Evolutionary conservation across 352 stramenopile genomes (phyloP).

Genomic region (Thalassiosira mediterranea): DNA sequence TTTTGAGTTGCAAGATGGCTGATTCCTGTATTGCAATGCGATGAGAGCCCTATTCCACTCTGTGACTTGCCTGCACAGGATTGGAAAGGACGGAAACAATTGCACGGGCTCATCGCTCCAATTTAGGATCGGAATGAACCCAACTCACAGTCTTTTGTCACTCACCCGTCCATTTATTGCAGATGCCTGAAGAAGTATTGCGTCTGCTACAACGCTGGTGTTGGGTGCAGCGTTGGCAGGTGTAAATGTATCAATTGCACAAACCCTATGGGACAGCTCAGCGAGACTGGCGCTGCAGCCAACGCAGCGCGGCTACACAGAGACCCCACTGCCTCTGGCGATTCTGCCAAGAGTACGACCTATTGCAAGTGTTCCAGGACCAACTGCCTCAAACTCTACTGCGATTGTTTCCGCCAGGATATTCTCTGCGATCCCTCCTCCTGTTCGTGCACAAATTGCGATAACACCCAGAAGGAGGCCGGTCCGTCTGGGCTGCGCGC

Average conservation of each 20-base stretch:
- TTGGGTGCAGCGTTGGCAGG: slow-evolving; percentile 52
- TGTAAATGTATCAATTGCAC: slow-evolving; percentile 24
- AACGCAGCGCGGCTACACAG: neutral
- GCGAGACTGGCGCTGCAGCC: too few species aligned
- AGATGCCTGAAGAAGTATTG: slow-evolving; percentile 96
- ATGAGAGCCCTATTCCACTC: neutral
- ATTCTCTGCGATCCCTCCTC: slow-evolving; percentile 28
- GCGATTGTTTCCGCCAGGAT: slow-evolving; percentile 48
- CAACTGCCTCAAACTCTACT: slow-evolving; percentile 60
- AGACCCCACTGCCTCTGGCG: neutral
- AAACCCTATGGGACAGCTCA: neutral
- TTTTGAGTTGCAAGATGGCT: too few species aligned
- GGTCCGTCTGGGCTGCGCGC: slow-evolving; percentile 23
- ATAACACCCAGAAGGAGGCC: slow-evolving; percentile 37
- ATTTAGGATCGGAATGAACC: too few species aligned
- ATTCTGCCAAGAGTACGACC: too few species aligned
- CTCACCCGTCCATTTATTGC: neutral
- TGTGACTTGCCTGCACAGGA: neutral
- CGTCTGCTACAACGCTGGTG: slow-evolving; percentile 93
- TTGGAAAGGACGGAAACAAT: too few species aligned
- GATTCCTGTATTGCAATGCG: too few species aligned
- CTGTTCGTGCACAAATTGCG: slow-evolving; percentile 43
- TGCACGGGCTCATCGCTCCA: too few species aligned
- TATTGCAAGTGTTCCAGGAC: slow-evolving; percentile 52
- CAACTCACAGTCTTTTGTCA: neutral